Evolutionary conservation across 805 yeast species (phyloP).

Genomic region (Nakazawaea ishiwadae): DNA sequence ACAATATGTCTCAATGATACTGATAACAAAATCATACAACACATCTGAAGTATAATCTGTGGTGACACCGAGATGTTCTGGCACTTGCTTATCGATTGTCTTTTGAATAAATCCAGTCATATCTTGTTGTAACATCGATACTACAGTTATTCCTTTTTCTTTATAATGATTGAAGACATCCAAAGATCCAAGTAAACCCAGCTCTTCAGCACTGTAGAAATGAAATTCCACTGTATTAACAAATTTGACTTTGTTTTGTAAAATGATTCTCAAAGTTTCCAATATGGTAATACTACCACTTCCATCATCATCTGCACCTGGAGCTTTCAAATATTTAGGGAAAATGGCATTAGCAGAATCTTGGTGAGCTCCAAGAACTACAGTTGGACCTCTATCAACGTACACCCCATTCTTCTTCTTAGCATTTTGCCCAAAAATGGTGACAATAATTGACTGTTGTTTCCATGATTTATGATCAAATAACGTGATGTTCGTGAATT

Average conservation of each 20-base stretch:
- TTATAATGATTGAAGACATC: constrained; percentile 64
- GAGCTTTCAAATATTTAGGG: constrained; percentile 68
- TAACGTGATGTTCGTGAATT: constrained; percentile 34
- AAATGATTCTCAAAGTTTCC: constrained; percentile 67
- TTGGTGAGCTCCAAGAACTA: constrained; percentile 86
- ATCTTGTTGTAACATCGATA: constrained; percentile 90
- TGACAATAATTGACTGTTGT: constrained; percentile 72
- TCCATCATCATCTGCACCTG: constrained; percentile 96
- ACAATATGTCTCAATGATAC: constrained; percentile 58
- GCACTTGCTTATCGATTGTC: constrained; percentile 42
- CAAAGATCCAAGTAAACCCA: constrained; percentile 81
- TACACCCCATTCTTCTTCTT: constrained; percentile 27
- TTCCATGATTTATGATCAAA: constrained; percentile 67
- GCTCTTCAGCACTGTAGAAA: constrained; percentile 94
- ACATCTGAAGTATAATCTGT: constrained; percentile 57
- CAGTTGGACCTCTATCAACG: constrained; percentile 30
- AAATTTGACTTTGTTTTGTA: constrained; percentile 18
- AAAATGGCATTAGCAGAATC: constrained; percentile 75
- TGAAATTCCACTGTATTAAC: constrained; percentile 84
- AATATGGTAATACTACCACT: constrained; percentile 78
- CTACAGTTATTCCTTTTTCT: constrained; percentile 43
- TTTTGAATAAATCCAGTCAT: constrained; percentile 79
- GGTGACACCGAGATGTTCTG: constrained; percentile 75
- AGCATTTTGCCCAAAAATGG: constrained; percentile 45
- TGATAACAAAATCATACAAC: constrained; percentile 58